Base-by-base conservation (phyloP, 2,329 filamentous ascomycete species). In the Periconia sp. region DNA sequence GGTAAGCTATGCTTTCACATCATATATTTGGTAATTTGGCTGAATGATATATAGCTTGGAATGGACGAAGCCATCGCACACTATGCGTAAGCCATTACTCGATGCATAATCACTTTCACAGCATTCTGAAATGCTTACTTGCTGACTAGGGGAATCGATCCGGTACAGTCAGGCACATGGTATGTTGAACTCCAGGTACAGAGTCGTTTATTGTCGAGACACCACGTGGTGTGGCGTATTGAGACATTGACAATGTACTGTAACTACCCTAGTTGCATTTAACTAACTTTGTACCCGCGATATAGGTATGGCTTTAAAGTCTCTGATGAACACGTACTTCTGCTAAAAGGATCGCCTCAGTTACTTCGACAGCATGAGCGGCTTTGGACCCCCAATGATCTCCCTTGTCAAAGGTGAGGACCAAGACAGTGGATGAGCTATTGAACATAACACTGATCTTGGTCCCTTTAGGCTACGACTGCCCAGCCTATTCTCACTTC, bases 21-120 rank as follows among this genome's bases (percentile, higher is more conserved):
- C 3, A 11, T 11, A 5, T 37, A 6, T n/a, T 37, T 6, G 5
- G 33, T 37, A 37, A 37, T 11, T 5, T n/a, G 15, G 33, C 33
- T 37, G 15, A 37, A 5, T 13, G 33, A 11, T 37, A 37, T 14
- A 3, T 37, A 37, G 55, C 71, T 85, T 1, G 57, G 78, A 2
- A 68, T 85, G 0, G 79, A 85, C 62, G 82, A 85, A 64, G 81
- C 82, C 0, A 66, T 83, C 8, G 77, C 81, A 1, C 79, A 82
- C 49, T 83, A 83, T 50, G 78, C 80, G 1, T 37, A 37, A 37
- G 33, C 15, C 11, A n/a, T 6, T 3, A 5, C 13, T n/a, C 15
- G 33, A n/a, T 5, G 15, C 6, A n/a, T 37, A 6, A 11, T 11
- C 13, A 5, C 33, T 37, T 37, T 37, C 15, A 37, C 33, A 37